phyloP scores from a whole-genome alignment of 2,329 filamentous ascomycete species.

The Immersiporthe knoxdaviesiana region DNA sequence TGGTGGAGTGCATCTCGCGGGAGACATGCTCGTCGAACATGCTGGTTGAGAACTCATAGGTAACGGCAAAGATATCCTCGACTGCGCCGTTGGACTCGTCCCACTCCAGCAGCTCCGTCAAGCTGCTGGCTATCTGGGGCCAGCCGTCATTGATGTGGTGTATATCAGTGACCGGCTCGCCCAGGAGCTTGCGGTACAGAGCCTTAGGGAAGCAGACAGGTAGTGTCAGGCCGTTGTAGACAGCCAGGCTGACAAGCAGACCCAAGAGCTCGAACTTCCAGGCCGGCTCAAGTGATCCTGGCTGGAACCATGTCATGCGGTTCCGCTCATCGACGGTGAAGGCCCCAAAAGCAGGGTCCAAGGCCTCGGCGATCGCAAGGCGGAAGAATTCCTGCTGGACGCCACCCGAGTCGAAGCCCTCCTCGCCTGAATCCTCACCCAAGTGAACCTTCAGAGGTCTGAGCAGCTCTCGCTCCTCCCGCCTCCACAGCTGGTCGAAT shows the following conservation, averaged over 20 bases:
- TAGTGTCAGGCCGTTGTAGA: slow-evolving; percentile 91
- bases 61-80: slow-evolving; percentile 79
- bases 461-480: slow-evolving; percentile 79
- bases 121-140: slow-evolving; percentile 76
- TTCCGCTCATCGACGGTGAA: slow-evolving; percentile 80
- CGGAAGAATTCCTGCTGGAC: slow-evolving; percentile 97
- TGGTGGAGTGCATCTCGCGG: slow-evolving; percentile 54
- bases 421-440: slow-evolving; percentile 79
- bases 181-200: slow-evolving; percentile 80
- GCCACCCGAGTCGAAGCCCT: slow-evolving; percentile 90
- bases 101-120: slow-evolving; percentile 77
- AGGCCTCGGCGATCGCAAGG: slow-evolving; percentile 76
- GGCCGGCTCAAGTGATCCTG: slow-evolving; percentile 76
- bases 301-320: slow-evolving; percentile 85
- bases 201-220: slow-evolving; percentile 86
- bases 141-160: slow-evolving; percentile 85
- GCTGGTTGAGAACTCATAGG: slow-evolving; percentile 80
- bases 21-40: slow-evolving; percentile 61
- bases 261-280: slow-evolving; percentile 93
- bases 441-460: slow-evolving; percentile 87
- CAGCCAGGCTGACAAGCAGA: slow-evolving; percentile 81
- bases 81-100: slow-evolving; percentile 74
- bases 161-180: slow-evolving; percentile 68
- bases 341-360: slow-evolving; percentile 76
- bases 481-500: slow-evolving; percentile 87